Percentiles rank a stretch among this genome's conserved stretches.
phyloP scores from a whole-genome alignment of 768 basidiomycete species.

The Strobilomyces dryophilus region DNA sequence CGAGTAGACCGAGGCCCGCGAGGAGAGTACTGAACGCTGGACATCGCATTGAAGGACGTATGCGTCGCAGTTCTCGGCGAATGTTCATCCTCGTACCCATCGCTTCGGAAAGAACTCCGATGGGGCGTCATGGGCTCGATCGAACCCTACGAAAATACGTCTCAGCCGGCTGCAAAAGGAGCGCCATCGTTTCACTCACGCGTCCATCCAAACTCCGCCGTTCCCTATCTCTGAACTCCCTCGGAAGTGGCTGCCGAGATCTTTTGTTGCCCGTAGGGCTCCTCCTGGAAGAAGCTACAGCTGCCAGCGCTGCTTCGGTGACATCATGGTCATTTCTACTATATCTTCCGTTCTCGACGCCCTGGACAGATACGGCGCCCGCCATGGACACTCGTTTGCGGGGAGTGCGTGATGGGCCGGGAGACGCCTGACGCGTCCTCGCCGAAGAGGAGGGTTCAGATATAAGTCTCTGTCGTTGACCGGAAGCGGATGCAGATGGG shows the following conservation, averaged over 20 bases:
- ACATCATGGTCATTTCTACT: conserved; percentile 34
- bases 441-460: conserved; percentile 48
- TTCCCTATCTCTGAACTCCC: conserved; percentile 42
- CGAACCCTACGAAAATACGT: conserved; percentile 21
- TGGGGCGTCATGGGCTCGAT: conserved; percentile 41
- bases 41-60: conserved; percentile 18
- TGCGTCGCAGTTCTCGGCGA: conserved; percentile 24
- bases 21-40: conserved; percentile 25
- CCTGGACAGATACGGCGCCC: conserved; percentile 27
- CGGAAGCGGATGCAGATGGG: conserved; percentile 22
- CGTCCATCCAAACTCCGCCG: conserved; percentile 38
- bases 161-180: not conserved
- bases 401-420: conserved; percentile 38
- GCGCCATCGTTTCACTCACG: conserved; percentile 29
- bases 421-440: conserved; percentile 36
- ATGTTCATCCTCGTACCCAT: conserved; percentile 17
- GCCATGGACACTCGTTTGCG: conserved; percentile 42
- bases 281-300: conserved; percentile 53
- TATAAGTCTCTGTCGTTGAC: conserved; percentile 38
- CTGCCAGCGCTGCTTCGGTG: conserved; percentile 55
- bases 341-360: conserved; percentile 22
- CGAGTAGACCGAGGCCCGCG: conserved; percentile 31
- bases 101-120: conserved; percentile 23
- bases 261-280: conserved; percentile 43
- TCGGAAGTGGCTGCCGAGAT: conserved; percentile 47